Percentiles rank a stretch among this genome's conserved stretches.
Evolutionary conservation across 1,284 basidiomycete species (phyloP).

Genomic region (Austroboletus novae-zelandiae): DNA sequence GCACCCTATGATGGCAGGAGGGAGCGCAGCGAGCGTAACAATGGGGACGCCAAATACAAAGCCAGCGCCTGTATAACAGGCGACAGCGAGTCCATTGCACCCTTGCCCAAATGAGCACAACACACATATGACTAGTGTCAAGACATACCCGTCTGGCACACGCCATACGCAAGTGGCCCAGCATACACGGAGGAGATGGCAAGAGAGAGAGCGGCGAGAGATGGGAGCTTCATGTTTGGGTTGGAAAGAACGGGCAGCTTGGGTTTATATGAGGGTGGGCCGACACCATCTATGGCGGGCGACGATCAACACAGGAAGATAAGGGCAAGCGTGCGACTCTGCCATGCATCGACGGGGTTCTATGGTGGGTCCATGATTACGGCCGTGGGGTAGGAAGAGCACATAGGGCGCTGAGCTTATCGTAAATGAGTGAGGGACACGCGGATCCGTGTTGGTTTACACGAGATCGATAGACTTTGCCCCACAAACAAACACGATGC

Average conservation of each 20-base stretch:
- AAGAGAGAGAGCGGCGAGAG: constrained; percentile 18
- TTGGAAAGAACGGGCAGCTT: not conserved
- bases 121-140: too few relatives aligned
- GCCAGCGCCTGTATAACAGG: constrained; percentile 55
- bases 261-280: constrained; percentile 7
- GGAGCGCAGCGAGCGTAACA: constrained; percentile 34
- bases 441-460: not conserved
- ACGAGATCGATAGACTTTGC: not conserved
- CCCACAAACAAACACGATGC: not conserved
- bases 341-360: too few relatives aligned
- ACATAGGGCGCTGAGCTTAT: not conserved
- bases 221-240: constrained; percentile 28
- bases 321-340: not conserved
- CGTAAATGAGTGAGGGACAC: not conserved
- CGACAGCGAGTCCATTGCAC: constrained; percentile 49
- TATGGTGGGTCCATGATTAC: not conserved
- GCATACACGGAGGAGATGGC: constrained; percentile 27
- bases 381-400: not conserved
- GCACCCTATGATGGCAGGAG: constrained; percentile 45
- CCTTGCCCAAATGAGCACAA: constrained; percentile 34
- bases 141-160: constrained; percentile 48
- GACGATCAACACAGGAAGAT: constrained; percentile 11
- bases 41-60: constrained; percentile 50
- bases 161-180: constrained; percentile 43
- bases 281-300: not conserved